A percentile compares a stretch with the other conserved stretches of the same genome.
These are phyloP conservation scores for Fomitopsis pinicola DNA, from an alignment of 1,284 basidiomycete species.

Conservation along the genomic window DNA sequence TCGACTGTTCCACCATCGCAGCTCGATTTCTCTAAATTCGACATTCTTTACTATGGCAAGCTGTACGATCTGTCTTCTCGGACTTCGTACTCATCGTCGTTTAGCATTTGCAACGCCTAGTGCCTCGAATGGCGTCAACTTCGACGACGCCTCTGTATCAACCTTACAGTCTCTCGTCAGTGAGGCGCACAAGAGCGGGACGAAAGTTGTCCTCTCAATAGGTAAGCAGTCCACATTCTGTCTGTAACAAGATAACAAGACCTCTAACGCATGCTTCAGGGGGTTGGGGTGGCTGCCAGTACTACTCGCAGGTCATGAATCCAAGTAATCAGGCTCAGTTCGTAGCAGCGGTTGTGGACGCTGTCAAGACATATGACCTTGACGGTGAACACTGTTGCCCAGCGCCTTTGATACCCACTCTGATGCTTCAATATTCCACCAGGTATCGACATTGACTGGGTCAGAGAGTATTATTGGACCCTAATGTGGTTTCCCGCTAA, in stretches of 20 bases:
- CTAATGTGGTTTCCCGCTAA: too few species aligned
- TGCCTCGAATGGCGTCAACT: slow-evolving; percentile 49
- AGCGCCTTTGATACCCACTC: background rate
- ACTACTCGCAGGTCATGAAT: slow-evolving; percentile 62
- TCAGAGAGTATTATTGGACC: slow-evolving; percentile 11
- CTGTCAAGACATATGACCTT: slow-evolving; percentile 59
- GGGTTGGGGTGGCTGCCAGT: slow-evolving; percentile 52
- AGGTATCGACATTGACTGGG: slow-evolving; percentile 75
- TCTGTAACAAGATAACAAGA: background rate
- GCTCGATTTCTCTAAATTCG: slow-evolving; percentile 67
- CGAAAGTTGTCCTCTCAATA: slow-evolving; percentile 68
- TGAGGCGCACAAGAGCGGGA: slow-evolving; percentile 53
- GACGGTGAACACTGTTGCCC: slow-evolving; percentile 41
- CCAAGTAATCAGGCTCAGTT: slow-evolving; percentile 49
- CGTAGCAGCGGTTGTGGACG: slow-evolving; percentile 50
- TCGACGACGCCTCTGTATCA: slow-evolving; percentile 48
- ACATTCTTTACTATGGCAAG: slow-evolving; percentile 64
- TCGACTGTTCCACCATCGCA: slow-evolving; percentile 55
- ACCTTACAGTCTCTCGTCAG: slow-evolving; percentile 62
- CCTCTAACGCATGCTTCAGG: slow-evolving; percentile 22
- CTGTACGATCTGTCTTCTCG: background rate
- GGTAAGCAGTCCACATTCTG: slow-evolving; percentile 38
- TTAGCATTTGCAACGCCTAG: slow-evolving; percentile 72
- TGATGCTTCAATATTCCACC: background rate
- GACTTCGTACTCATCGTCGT: background rate